Percentiles rank a stretch among this genome's conserved stretches.
Evolutionary conservation across 1,284 basidiomycete genomes (phyloP).

Genomic region (Puccinia triticina): DNA sequence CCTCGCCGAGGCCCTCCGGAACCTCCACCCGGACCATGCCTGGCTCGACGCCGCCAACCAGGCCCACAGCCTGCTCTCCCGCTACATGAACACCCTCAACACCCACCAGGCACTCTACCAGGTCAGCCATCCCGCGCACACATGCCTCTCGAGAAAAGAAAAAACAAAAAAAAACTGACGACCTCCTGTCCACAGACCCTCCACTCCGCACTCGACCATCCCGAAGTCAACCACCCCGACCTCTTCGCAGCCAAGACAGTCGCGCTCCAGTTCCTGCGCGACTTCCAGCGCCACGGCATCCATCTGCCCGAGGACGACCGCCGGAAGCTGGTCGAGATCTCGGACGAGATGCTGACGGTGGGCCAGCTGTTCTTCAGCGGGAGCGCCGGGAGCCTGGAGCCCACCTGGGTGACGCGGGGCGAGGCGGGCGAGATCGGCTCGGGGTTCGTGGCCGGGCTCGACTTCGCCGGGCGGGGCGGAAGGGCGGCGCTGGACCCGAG

Average conservation of each 20-base stretch:
- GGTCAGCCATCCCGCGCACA: neutral
- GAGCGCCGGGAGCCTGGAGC: neutral
- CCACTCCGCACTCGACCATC: neutral
- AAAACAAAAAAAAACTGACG: too few species aligned
- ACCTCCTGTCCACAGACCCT: neutral
- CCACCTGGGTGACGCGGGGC: neutral
- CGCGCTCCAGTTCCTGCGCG: constrained; percentile 21
- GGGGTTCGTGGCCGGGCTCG: neutral
- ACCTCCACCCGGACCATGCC: constrained; percentile 12
- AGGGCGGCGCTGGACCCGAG: neutral
- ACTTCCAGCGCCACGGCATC: constrained; percentile 43
- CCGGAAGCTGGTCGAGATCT: constrained; percentile 7
- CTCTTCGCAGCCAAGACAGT: constrained; percentile 39
- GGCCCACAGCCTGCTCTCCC: constrained; percentile 26
- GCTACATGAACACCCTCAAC: constrained; percentile 49
- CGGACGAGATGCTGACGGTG: constrained; percentile 15
- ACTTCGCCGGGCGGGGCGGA: neutral
- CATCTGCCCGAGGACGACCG: neutral
- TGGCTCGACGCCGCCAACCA: constrained; percentile 27
- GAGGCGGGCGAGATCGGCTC: neutral
- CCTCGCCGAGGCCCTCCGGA: constrained; percentile 26
- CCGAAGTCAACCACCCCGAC: neutral
- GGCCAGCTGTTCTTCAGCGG: constrained; percentile 25
- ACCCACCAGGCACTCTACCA: constrained; percentile 29
- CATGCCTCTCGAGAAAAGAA: too few species aligned